A percentile compares a stretch with the other conserved stretches of the same genome.
Conservation (phyloP, 352 stramenopile species). For the Globisporangium solare region DNA sequence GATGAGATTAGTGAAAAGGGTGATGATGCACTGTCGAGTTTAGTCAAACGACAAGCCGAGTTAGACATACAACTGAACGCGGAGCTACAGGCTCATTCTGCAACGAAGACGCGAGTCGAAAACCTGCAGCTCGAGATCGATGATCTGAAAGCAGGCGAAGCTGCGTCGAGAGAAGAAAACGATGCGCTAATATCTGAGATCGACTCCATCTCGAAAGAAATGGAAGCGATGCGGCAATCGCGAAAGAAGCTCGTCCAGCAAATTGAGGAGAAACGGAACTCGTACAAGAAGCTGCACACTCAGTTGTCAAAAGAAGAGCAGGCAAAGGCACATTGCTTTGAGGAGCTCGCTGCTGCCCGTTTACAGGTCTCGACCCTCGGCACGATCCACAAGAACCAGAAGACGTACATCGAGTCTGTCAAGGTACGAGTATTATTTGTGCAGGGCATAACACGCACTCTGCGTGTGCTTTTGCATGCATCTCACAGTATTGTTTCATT, state of each 20-base stretch:
- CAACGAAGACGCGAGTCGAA: slow-evolving; percentile 27
- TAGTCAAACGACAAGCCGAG: slow-evolving; percentile 28
- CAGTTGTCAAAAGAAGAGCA: slow-evolving; percentile 64
- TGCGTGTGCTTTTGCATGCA: not conserved
- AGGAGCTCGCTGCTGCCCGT: slow-evolving; percentile 64
- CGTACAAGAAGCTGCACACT: slow-evolving; percentile 67
- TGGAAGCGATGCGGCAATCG: slow-evolving; percentile 51
- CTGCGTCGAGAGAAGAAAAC: slow-evolving; percentile 67
- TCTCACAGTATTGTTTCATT: not conserved
- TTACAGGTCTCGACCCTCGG: slow-evolving; percentile 71
- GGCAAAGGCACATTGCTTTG: slow-evolving; percentile 64
- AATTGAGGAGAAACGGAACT: slow-evolving; percentile 73
- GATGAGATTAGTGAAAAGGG: slow-evolving; percentile 21
- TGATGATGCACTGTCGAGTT: slow-evolving; percentile 27
- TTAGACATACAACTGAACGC: slow-evolving; percentile 27
- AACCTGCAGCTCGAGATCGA: slow-evolving; percentile 35
- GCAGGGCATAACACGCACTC: too few species aligned
- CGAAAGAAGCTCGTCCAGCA: slow-evolving; percentile 78
- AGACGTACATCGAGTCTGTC: slow-evolving; percentile 52
- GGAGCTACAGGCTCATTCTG: slow-evolving; percentile 25
- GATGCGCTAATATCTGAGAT: slow-evolving; percentile 73
- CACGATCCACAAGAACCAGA: slow-evolving; percentile 77
- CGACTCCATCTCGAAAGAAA: slow-evolving; percentile 52
- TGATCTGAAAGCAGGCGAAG: slow-evolving; percentile 41
- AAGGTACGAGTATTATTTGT: slow-evolving; percentile 32